Evolutionary conservation across 2,329 filamentous ascomycete genomes (phyloP), one percentile per base, ranked within the genome.

Genomic region (Aspergillus pseudotamarii): DNA sequence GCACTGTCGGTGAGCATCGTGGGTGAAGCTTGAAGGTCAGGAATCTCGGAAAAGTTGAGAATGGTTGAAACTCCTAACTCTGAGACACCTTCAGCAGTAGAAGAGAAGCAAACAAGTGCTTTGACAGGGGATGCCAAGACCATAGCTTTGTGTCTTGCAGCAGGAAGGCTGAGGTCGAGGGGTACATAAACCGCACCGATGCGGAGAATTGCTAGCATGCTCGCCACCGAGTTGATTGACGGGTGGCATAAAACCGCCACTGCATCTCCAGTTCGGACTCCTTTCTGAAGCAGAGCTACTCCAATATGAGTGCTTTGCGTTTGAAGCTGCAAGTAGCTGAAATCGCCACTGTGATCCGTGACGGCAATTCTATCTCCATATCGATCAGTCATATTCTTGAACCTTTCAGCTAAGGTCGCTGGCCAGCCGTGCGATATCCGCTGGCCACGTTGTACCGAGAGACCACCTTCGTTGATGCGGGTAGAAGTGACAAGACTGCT

Each of bases 151-250:
- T 43, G 45, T 10, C 30, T 54, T 26, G 57, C 38, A 1, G 57
- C 5, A 2, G 57, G 23, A 6, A 62, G 50, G 0, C 69, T 63
- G 0, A 71, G 53, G 59, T 85, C 84, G 0, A 85, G 69, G 1
- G 76, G 76, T 4, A 78, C 62, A 58, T 75, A 79, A 3, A 66
- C 57, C 3, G 41, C 74, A 1, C 81, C 81, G 14, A 79, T 46
- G 16, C 34, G 60, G 23, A 63, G 46, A 19, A 63, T 45, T 0
- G 63, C 63, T 1, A 65, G 48, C 36, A 65, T 63, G 8, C 28
- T 34, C 19, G 56, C 50, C 16, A 60, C 41, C 3, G 34, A 53
- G 14, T 45, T 50, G 3, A 60, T 46, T 8, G 55, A 59, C 6
- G 59, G 62, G 5, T 23, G 16, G 36, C 48, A 57, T 2, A 58